phyloP scores from a whole-genome alignment of 2,329 filamentous ascomycete species.

The Sporothrix pseudoabietina region DNA sequence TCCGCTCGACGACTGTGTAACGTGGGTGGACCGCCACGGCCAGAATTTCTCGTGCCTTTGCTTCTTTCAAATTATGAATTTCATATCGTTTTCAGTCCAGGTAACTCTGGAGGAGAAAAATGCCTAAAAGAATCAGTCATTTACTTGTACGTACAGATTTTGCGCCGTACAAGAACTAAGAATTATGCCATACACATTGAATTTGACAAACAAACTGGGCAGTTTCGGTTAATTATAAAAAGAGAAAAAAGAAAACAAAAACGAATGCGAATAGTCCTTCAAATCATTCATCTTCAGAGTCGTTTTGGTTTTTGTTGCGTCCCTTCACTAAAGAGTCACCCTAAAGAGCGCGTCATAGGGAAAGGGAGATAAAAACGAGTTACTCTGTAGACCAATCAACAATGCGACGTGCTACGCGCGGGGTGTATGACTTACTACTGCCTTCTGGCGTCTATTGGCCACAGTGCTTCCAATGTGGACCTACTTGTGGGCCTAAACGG shows the following conservation, averaged over 20 bases:
- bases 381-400: slow-evolving; percentile 6
- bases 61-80: not conserved
- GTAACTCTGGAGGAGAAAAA: not conserved
- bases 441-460: slow-evolving; percentile 1
- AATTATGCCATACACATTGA: not conserved
- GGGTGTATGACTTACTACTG: not conserved
- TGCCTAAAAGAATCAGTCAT: slow-evolving; percentile 3
- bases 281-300: slow-evolving; percentile 1
- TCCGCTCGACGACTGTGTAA: not conserved
- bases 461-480: not conserved
- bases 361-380: not conserved
- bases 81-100: not conserved
- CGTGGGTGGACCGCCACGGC: not conserved
- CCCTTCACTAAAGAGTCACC: not conserved
- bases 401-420: not conserved
- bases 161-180: not conserved
- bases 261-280: not conserved
- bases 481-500: slow-evolving; percentile 4
- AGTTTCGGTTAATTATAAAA: not conserved
- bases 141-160: not conserved
- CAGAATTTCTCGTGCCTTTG: not conserved
- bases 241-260: not conserved
- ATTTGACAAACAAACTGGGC: not conserved
- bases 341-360: not conserved
- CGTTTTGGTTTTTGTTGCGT: not conserved